These are phyloP conservation scores for Solanum chacoense DNA, from an alignment of 305 asterid species.

Conservation along the genomic window DNA sequence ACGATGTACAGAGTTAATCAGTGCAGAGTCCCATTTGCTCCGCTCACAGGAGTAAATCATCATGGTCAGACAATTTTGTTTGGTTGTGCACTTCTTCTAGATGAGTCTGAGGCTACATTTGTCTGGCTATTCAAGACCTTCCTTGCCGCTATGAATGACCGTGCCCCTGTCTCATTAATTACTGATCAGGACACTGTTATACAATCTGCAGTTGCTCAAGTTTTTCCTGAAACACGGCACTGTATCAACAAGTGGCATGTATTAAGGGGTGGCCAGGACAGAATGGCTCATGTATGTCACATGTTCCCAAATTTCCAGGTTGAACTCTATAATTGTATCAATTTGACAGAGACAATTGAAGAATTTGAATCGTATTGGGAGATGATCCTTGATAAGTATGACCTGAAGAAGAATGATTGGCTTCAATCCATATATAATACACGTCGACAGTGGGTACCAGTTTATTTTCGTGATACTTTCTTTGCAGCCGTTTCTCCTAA, in stretches of 20 bases:
- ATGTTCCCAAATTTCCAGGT: constrained; percentile 59
- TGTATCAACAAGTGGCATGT: constrained; percentile 73
- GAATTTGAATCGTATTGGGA: constrained; percentile 74
- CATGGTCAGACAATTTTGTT: constrained; percentile 77
- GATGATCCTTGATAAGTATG: constrained; percentile 60
- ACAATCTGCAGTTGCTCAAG: constrained; percentile 49
- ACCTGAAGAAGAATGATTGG: constrained; percentile 64
- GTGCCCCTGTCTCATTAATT: constrained; percentile 50
- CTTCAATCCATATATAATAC: constrained; percentile 55
- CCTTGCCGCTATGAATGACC: constrained; percentile 64
- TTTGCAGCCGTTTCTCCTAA: constrained; percentile 45
- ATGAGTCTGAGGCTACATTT: constrained; percentile 76
- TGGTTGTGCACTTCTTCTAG: constrained; percentile 69
- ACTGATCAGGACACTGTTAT: constrained; percentile 56
- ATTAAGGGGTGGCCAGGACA: constrained; percentile 64
- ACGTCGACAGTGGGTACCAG: constrained; percentile 84
- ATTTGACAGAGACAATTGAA: constrained; percentile 56
- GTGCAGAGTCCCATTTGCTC: constrained; percentile 61
- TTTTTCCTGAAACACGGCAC: constrained; percentile 56
- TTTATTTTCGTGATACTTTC: constrained; percentile 64
- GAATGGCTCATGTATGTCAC: constrained; percentile 52
- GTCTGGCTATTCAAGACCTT: constrained; percentile 78
- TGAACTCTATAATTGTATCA: constrained; percentile 71
- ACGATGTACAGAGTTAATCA: constrained; percentile 53
- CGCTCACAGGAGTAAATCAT: constrained; percentile 84